Evolutionary conservation across 2,329 filamentous ascomycete genomes (phyloP), one percentile per base, ranked within the genome.

Genomic region (Chalaropsis thielavioides): DNA sequence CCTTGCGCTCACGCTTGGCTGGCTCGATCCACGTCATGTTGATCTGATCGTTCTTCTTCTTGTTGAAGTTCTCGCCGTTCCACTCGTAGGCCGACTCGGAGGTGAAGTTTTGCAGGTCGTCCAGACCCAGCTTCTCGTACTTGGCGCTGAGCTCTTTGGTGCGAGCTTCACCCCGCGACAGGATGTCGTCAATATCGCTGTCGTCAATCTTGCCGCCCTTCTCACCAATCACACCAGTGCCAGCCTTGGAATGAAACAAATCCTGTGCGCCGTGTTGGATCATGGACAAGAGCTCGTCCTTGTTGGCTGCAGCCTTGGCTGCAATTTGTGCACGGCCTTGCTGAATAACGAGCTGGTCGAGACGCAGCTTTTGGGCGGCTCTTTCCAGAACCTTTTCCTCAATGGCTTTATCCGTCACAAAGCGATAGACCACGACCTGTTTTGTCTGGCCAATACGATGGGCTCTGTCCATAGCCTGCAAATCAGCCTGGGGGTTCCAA

Each of bases 361-460:
- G 83, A 68, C 94, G 90, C 67, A 99, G 79, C 76, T 99, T 99
- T 73, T 99, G 94, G 0, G 95, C 94, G 35, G 94, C 94, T 74
- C 94, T 87, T 76, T 99, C 92, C 61, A 99, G 78, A 10, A 99
- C 94, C 77, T 99, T 97, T 76, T 99, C 94, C 73, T 99, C 94
- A 67, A 99, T 97, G 0, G 94, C 94, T 72, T 96, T 95, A 73
- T 99, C 94, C 0, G 95, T 99, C 27, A 99, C 89, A 71, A 99
- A 96, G 67, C 94, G 85, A 78, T 96, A 99, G 2, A 99, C 94
- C 54, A 92, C 83, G 11, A 99, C 94, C 74, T 99, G 94, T 77
- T 99, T 99, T 4, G 90, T 99, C 77, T 99, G 94, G 46, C 94
- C 94, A 70, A 99, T 99, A 77, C 94, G 90, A 77, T 99, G 94